These are phyloP conservation scores for Cladophialophora carrionii DNA, from an alignment of 2,329 filamentous ascomycete species.

Conservation along the genomic window DNA sequence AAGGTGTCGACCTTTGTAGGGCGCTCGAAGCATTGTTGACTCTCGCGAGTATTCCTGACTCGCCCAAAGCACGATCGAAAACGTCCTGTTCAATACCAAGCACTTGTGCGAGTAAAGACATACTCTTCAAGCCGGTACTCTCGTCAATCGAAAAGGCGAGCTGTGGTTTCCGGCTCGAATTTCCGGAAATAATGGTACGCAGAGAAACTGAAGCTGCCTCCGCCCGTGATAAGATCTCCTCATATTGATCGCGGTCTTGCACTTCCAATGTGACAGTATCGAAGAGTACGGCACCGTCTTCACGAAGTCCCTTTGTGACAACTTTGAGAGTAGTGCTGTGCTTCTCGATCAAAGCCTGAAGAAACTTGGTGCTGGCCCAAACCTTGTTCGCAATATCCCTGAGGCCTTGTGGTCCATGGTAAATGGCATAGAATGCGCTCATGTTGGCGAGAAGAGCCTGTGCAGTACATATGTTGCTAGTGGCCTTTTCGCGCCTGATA, in stretches of 20 bases:
- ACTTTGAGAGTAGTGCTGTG: conserved; percentile 63
- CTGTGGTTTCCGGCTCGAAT: conserved; percentile 53
- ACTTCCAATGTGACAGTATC: conserved; percentile 72
- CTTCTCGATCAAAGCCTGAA: conserved; percentile 66
- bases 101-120: conserved; percentile 41
- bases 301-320: conserved; percentile 59
- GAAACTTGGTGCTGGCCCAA: conserved; percentile 69
- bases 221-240: conserved; percentile 57
- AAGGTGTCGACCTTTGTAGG: conserved; percentile 72
- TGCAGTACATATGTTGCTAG: conserved; percentile 95
- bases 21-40: conserved; percentile 45
- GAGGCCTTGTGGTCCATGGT: conserved; percentile 84
- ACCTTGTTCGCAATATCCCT: conserved; percentile 80
- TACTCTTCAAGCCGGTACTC: conserved; percentile 48
- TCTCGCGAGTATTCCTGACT: conserved; percentile 45
- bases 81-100: conserved; percentile 41
- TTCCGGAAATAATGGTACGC: conserved; percentile 54
- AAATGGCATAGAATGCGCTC: conserved; percentile 91
- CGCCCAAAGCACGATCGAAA: conserved; percentile 21
- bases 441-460: conserved; percentile 94
- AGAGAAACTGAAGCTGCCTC: conserved; percentile 53
- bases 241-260: conserved; percentile 52
- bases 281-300: conserved; percentile 66
- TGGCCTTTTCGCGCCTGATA: conserved; percentile 93
- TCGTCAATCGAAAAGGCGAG: conserved; percentile 81